Conservation (phyloP, 192 early-diverging fungal genomes). For the Tieghemiomyces parasiticus region DNA sequence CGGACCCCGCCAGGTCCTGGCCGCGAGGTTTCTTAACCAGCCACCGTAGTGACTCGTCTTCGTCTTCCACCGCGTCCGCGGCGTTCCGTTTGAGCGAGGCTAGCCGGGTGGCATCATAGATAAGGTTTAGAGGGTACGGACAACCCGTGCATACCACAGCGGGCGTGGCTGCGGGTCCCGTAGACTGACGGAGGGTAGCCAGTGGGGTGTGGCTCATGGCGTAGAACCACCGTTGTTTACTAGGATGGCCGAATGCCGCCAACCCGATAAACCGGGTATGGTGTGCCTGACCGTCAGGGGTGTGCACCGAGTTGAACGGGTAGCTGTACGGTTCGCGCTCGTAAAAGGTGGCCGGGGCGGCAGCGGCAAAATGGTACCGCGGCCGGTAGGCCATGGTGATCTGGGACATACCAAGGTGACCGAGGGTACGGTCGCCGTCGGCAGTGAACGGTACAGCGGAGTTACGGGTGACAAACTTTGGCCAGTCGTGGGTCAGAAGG, state of each 20-base stretch:
- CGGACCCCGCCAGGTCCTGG: constrained; percentile 6
- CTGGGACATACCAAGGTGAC: constrained; percentile 24
- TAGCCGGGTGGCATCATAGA: constrained; percentile 12
- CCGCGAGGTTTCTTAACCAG: constrained; percentile 20
- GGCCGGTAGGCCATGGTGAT: constrained; percentile 41
- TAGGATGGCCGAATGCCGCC: constrained; percentile 41
- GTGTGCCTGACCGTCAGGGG: constrained; percentile 12
- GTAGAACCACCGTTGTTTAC: constrained; percentile 83
- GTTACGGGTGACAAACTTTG: constrained; percentile 25
- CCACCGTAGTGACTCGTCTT: constrained; percentile 11
- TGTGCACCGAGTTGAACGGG: constrained; percentile 16
- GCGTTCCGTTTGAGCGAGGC: constrained; percentile 15
- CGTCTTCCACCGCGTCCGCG: constrained; percentile 8
- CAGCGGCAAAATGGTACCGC: constrained; percentile 72
- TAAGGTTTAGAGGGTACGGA: constrained; percentile 26
- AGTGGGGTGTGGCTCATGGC: constrained; percentile 73
- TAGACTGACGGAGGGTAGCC: constrained; percentile 20
- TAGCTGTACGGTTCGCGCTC: constrained; percentile 70
- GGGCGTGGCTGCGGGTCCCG: constrained; percentile 13
- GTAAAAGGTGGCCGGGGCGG: constrained; percentile 47
- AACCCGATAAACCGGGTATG: constrained; percentile 75
- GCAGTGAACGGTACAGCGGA: constrained; percentile 10
- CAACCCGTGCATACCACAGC: constrained; percentile 30
- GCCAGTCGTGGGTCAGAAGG: constrained; percentile 75
- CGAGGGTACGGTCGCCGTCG: constrained; percentile 11